Evolutionary conservation across 257 asterid genomes (phyloP).

Genomic region (Plantago ovata): DNA sequence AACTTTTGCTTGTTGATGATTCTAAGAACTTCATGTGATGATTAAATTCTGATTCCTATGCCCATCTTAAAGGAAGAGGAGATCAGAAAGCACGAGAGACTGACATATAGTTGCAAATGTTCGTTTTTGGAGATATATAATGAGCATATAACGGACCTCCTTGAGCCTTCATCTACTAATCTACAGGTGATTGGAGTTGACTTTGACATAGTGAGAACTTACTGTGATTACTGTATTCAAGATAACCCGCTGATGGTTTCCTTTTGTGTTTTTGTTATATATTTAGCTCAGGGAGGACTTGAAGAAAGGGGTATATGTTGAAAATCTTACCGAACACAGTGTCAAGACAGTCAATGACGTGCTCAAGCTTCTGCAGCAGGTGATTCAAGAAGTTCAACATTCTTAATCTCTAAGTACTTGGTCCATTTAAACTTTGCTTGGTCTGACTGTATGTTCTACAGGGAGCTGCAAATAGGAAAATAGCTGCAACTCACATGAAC

Average conservation of each 20-base stretch:
- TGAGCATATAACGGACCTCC: slow-evolving; percentile 90
- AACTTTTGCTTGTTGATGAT: slow-evolving; percentile 7
- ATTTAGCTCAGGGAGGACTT: slow-evolving; percentile 78
- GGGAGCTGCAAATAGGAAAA: slow-evolving; percentile 88
- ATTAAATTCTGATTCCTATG: slow-evolving; percentile 19
- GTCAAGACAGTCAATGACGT: slow-evolving; percentile 67
- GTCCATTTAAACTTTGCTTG: slow-evolving; percentile 17
- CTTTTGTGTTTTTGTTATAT: slow-evolving; percentile 7
- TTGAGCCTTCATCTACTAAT: slow-evolving; percentile 80
- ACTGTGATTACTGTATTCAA: not conserved
- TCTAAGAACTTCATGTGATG: not conserved
- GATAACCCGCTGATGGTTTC: slow-evolving; percentile 6
- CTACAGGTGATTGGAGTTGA: slow-evolving; percentile 47
- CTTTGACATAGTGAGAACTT: slow-evolving; percentile 13
- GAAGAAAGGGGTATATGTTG: slow-evolving; percentile 83
- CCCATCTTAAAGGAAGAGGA: slow-evolving; percentile 61
- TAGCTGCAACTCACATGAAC: slow-evolving; percentile 82
- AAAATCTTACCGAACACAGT: slow-evolving; percentile 65
- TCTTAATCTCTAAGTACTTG: slow-evolving; percentile 4
- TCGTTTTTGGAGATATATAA: slow-evolving; percentile 87
- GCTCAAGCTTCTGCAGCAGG: slow-evolving; percentile 68
- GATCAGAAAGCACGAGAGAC: slow-evolving; percentile 54
- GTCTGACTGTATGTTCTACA: slow-evolving; percentile 29
- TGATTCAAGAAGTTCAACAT: slow-evolving; percentile 33
- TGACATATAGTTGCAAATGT: slow-evolving; percentile 80